Base-by-base conservation (phyloP, 2,329 filamentous ascomycete genomes). In the Herpotrichia juniperi region DNA sequence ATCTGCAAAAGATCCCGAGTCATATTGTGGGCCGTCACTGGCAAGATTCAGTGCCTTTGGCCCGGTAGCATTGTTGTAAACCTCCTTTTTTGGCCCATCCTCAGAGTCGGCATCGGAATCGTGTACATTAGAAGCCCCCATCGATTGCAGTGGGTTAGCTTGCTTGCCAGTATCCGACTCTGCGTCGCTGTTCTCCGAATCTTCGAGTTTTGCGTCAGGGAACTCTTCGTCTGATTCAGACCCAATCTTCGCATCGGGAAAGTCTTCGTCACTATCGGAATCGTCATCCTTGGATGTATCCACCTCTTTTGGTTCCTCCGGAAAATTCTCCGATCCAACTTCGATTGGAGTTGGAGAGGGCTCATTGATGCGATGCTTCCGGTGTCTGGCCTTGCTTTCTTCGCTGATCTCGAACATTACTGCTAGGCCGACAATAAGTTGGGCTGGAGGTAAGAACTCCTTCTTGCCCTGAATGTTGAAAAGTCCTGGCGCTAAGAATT, bases 351-450 rank as follows among this genome's bases (percentile, higher is more conserved):
- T 58, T 4, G 54, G 42, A 49, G 48, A 55, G n/a, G 61, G 59
- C 46, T 79, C 76, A n/a, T 80, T 76, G 28, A 87, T 59, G 48
- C 87, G 81, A 69, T 96, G 89, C 70, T 90, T 93, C 35, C 87
- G 81, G 72, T 97, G 93, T 51, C 86, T 89, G 3, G 81, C 83
- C 70, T 91, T 90, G 74, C 92, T 96, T 64, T 93, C 89, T 50
- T 96, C 90, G 64, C 91, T 96, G 46, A 97, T 88, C 64, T 86
- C 88, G 74, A 96, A 99, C 74, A 96, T 81, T 39, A 96, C 82
- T 1, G 87, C 93, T 67, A 97, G 90, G 0, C 94, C 94, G 26
- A 99, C 83, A 1, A 97, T 79, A 24, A 97, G 80, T 65, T 93
- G 92, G 6, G 91, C 88, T 1, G 94, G 93, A 0, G 93, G 90